phyloP scores from a whole-genome alignment of 176 grass and related monocot genomes.

The Rhipidocladum racemiflorum region DNA sequence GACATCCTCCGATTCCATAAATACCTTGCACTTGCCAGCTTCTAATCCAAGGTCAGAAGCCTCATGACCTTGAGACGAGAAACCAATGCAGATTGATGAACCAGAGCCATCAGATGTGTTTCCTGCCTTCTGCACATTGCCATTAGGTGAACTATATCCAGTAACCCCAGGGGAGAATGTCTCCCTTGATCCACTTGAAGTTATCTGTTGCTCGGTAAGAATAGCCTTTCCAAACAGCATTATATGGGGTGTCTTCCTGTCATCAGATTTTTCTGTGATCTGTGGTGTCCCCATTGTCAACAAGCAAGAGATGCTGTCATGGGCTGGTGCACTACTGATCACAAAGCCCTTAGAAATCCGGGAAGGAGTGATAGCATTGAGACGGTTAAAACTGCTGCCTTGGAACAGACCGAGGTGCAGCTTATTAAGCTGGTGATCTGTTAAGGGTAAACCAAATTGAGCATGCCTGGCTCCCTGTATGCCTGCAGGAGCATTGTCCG shows the following conservation, averaged over 20 bases:
- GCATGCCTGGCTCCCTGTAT: slow-evolving; percentile 99
- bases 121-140: slow-evolving; percentile 33
- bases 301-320: slow-evolving; percentile 65
- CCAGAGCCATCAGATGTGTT: slow-evolving; percentile 54
- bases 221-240: slow-evolving; percentile 77
- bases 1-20: slow-evolving; percentile 74
- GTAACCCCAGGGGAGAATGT: slow-evolving; percentile 46
- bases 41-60: slow-evolving; percentile 52
- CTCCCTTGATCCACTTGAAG: slow-evolving; percentile 47
- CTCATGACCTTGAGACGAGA: slow-evolving; percentile 30
- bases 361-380: slow-evolving; percentile 39
- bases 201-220: slow-evolving; percentile 67
- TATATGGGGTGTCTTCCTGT: slow-evolving; percentile 50
- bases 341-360: slow-evolving; percentile 53
- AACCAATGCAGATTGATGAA: slow-evolving; percentile 50
- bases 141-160: slow-evolving; percentile 36
- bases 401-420: slow-evolving; percentile 67
- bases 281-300: slow-evolving; percentile 62
- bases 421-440: slow-evolving; percentile 68
- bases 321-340: slow-evolving; percentile 35
- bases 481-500: slow-evolving; percentile 79
- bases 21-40: slow-evolving; percentile 61
- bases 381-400: slow-evolving; percentile 38
- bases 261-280: slow-evolving; percentile 42
- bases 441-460: slow-evolving; percentile 75